phyloP scores from a whole-genome alignment of 139 green algal species.

The Limnomonas spitsbergensis region DNA sequence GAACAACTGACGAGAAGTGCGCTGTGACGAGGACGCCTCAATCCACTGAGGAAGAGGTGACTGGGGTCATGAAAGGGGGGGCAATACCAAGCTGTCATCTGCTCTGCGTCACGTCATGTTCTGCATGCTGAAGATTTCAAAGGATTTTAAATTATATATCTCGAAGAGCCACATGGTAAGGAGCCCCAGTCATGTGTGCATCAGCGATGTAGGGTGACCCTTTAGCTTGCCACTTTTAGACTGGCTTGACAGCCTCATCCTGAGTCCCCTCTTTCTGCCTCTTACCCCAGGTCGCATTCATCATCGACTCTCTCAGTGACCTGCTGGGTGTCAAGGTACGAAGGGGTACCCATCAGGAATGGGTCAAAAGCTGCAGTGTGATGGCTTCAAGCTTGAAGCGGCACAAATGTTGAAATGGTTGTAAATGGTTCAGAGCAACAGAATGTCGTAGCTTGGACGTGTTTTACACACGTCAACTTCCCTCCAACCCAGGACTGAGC shows the following conservation, averaged over 20 bases:
- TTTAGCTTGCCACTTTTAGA: no score
- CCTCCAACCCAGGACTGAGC: no score
- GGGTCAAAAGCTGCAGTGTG: no score
- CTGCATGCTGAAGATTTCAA: background rate
- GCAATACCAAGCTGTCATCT: background rate
- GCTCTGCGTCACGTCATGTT: background rate
- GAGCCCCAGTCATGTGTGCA: no score
- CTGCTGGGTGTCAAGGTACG: slow-evolving; percentile 82
- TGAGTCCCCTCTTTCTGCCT: no score
- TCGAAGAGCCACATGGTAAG: no score
- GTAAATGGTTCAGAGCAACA: slow-evolving; percentile 18
- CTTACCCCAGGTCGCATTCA: slow-evolving; percentile 94
- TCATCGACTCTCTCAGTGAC: slow-evolving; percentile 85
- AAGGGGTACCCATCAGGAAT: no score
- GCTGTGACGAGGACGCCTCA: background rate
- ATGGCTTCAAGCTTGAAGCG: no score
- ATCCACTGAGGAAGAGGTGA: slow-evolving; percentile 1
- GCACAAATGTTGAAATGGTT: no score
- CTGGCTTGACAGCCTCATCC: no score
- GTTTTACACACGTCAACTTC: background rate
- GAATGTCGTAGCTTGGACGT: slow-evolving; percentile 76
- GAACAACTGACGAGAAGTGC: slow-evolving; percentile 78
- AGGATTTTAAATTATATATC: background rate
- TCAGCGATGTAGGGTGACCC: no score
- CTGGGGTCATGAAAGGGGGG: no score